Base-by-base conservation (phyloP, 2,329 filamentous ascomycete species). In the Aaosphaeria pasadenensis region DNA sequence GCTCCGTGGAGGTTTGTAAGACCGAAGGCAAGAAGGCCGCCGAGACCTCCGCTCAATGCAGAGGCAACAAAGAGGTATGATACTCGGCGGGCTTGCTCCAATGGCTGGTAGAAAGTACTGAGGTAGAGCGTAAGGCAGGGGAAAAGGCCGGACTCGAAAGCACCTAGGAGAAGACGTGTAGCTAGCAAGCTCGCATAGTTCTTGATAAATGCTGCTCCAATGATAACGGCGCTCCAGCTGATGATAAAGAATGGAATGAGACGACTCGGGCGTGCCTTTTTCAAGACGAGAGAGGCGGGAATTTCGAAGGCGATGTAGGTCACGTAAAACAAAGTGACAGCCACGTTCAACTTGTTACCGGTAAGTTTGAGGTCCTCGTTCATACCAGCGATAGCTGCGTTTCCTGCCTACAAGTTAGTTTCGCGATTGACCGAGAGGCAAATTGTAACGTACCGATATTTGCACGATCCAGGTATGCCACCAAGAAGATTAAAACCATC, bases 21-120 rank as follows among this genome's bases (percentile, higher is more conserved):
- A 69, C 71, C 32, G 79, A 67, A 9, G 67, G 57, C 77, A 0
- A 82, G 62, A 7, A 82, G 64, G 0, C 79, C 79, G 5, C 79
- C 79, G 35, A 82, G 77, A 5, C 78, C 78, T 4, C 79, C 79
- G 3, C 79, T 74, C 46, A 82, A 73, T 30, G 74, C 77, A 3
- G 77, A 74, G 4, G 77, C 73, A 4, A 74, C 77, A n/a, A 79
- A 76, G 59, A 80, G 80, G 47, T 79, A 76, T 1, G 77, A 77
- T 4, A 60, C 55, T 32, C 79, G 71, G 47, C 79, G 74, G 6
- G 79, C 71, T 70, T 77, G 63, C 76, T 81, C 58, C n/a, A 48
- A 49, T 38, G 56, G 58, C 39, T 62, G 60, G 48, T 64, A 64
- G 30, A 61, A 65, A 51, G 60, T 64, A 2, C 51, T 58, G 5